Evolutionary conservation across 345 rosid species (phyloP).

Genomic region (Geranium rotundifolium): DNA sequence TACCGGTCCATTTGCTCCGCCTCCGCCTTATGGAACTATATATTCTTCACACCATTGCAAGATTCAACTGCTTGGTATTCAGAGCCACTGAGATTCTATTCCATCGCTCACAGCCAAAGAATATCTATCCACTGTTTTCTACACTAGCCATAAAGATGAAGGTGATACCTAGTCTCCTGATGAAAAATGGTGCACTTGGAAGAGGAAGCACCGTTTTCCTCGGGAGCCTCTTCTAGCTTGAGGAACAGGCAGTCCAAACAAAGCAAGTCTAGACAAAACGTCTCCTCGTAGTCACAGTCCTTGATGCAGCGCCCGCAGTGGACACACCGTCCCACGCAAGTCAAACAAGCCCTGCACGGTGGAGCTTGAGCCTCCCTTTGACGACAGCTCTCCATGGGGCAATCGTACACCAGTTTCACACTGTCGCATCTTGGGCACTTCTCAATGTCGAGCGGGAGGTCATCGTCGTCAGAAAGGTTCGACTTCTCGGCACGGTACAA

Average conservation of each 20-base stretch:
- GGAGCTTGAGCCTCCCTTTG: constrained; percentile 10
- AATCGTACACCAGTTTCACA: constrained; percentile 13
- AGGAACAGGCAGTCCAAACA: constrained; percentile 10
- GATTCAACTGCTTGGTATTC: neutral
- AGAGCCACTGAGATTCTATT: neutral
- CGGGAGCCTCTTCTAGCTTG: neutral
- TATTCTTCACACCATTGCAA: no score
- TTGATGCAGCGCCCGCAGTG: constrained; percentile 15
- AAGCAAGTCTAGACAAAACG: constrained; percentile 11
- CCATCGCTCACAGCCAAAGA: neutral
- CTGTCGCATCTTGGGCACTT: constrained; percentile 14
- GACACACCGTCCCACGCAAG: constrained; percentile 13
- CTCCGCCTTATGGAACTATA: no score
- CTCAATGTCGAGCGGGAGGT: constrained; percentile 14
- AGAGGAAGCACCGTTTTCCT: neutral
- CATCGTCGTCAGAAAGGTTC: constrained; percentile 10
- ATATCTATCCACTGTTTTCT: no score
- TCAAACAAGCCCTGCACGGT: constrained; percentile 11
- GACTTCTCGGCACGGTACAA: neutral
- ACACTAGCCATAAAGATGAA: no score
- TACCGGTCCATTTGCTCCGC: neutral
- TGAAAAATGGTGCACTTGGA: constrained; percentile 1
- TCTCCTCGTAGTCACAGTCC: constrained; percentile 14
- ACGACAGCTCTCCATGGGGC: constrained; percentile 15
- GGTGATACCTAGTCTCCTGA: neutral